These are phyloP conservation scores for Aspergillus proliferans DNA, from an alignment of 2,329 filamentous ascomycete genomes.

Conservation along the genomic window DNA sequence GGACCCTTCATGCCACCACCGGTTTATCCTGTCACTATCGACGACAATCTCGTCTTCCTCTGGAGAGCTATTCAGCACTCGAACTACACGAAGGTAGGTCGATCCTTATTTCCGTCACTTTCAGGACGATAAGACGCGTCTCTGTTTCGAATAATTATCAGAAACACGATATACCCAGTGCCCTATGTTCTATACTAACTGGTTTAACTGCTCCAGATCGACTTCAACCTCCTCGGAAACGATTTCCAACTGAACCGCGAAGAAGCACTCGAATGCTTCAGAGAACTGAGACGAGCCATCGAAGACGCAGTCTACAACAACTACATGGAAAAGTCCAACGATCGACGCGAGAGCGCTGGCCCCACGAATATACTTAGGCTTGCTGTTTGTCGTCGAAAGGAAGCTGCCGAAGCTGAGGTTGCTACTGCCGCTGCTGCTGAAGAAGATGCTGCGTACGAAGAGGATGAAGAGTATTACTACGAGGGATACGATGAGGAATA, in stretches of 20 bases:
- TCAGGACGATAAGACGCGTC: background rate
- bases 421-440: background rate
- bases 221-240: background rate
- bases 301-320: background rate
- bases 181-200: background rate
- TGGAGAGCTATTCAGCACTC: constrained; percentile 38
- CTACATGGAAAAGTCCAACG: background rate
- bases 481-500: background rate
- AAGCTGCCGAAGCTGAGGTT: background rate
- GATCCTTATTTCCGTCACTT: background rate
- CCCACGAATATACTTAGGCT: background rate
- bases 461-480: background rate
- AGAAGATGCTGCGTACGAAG: background rate
- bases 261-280: background rate
- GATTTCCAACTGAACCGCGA: background rate
- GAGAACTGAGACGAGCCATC: background rate
- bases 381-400: background rate
- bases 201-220: background rate
- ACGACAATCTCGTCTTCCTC: constrained; percentile 38
- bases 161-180: background rate
- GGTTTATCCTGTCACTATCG: constrained; percentile 4
- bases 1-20: constrained; percentile 32
- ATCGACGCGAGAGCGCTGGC: background rate
- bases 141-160: background rate
- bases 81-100: constrained; percentile 32